A percentile compares a stretch with the other conserved stretches of the same genome.
phyloP scores from a whole-genome alignment of 176 grass and related monocot genomes.

The Bothriochloa decipiens region DNA sequence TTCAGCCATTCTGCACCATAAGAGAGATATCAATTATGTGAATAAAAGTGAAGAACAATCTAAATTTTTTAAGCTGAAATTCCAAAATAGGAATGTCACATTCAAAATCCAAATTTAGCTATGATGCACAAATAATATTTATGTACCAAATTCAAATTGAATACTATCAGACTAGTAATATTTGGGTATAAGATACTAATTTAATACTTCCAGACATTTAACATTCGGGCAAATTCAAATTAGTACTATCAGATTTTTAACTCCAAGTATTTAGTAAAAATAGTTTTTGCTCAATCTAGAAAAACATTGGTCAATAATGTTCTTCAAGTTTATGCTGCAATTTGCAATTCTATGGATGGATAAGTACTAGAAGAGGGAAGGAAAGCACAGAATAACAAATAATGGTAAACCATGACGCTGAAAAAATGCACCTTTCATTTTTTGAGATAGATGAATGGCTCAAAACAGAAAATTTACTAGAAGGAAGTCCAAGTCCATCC shows the following conservation, averaged over 20 bases:
- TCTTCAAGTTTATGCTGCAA: constrained; percentile 4
- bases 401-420: background rate
- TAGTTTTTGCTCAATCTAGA: background rate
- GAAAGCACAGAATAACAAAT: constrained; percentile 21
- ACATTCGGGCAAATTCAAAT: background rate
- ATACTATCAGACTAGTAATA: background rate
- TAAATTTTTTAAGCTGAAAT: constrained; percentile 14
- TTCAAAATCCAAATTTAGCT: constrained; percentile 9
- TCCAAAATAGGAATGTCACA: constrained; percentile 14
- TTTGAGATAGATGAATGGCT: constrained; percentile 58
- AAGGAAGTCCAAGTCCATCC: constrained; percentile 85
- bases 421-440: constrained; percentile 62
- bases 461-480: constrained; percentile 70
- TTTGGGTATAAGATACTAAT: background rate
- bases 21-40: background rate
- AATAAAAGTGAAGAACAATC: background rate
- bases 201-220: background rate
- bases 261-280: constrained; percentile 7
- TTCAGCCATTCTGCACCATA: constrained; percentile 2
- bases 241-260: constrained; percentile 1
- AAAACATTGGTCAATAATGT: background rate
- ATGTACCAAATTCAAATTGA: background rate
- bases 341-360: background rate
- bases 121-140: constrained; percentile 8
- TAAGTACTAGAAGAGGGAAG: constrained; percentile 18